A percentile compares a stretch with the other conserved stretches of the same genome.
Conservation (phyloP, 257 asterid species). For the Plantago elongata region DNA sequence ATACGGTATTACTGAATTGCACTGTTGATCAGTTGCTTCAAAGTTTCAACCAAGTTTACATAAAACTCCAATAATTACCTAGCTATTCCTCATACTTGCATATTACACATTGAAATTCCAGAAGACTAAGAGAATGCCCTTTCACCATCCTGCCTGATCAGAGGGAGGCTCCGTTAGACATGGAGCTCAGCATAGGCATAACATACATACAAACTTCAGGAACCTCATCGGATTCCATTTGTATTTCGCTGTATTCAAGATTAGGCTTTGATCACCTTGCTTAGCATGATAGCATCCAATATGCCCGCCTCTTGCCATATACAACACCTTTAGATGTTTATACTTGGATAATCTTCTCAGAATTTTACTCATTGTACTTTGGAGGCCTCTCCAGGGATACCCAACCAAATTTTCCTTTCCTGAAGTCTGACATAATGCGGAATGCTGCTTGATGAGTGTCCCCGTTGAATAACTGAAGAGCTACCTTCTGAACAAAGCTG, state of each 20-base stretch:
- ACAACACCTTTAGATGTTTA: neutral
- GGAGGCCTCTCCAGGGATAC: slow-evolving; percentile 85
- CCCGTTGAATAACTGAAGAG: slow-evolving; percentile 69
- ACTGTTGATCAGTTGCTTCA: no score
- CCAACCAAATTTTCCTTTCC: slow-evolving; percentile 89
- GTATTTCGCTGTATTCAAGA: neutral
- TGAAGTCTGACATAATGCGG: slow-evolving; percentile 78
- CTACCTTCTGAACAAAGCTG: slow-evolving; percentile 86
- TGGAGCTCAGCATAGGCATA: neutral
- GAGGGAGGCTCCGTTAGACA: no score
- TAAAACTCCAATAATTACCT: no score
- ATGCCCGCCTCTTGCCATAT: neutral
- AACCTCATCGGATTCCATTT: slow-evolving; percentile 1
- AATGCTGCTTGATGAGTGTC: slow-evolving; percentile 84
- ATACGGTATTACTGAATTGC: no score
- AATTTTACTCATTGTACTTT: slow-evolving; percentile 18
- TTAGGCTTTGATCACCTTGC: neutral
- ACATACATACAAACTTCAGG: slow-evolving; percentile 13
- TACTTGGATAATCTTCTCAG: slow-evolving; percentile 1
- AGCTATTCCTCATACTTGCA: no score
- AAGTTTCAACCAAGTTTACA: no score
- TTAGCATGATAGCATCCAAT: no score
- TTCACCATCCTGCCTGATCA: neutral
- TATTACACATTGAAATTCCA: no score
- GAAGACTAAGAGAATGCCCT: neutral